Percentiles rank a stretch among this genome's conserved stretches.
These are phyloP conservation scores for Solanum raphanifolium DNA, from an alignment of 257 asterid genomes.

Conservation along the genomic window DNA sequence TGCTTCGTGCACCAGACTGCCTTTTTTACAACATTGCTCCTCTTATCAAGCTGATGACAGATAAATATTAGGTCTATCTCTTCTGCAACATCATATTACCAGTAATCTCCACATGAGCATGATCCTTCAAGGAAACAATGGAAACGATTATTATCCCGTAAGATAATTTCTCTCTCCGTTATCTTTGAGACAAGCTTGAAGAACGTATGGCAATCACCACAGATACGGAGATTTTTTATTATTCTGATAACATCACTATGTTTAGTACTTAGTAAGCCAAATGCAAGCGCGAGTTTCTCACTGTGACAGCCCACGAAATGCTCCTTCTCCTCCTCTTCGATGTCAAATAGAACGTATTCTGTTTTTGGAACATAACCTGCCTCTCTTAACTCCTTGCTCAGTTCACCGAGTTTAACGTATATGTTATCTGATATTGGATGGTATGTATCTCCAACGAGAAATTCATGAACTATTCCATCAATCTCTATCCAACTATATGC, in stretches of 20 bases:
- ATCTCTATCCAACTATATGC: constrained; percentile 40
- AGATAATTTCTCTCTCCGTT: constrained; percentile 21
- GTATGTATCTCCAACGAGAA: constrained; percentile 32
- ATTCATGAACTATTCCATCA: constrained; percentile 32
- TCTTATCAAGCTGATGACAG: background rate
- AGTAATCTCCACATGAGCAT: constrained; percentile 32
- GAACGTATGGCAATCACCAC: constrained; percentile 34
- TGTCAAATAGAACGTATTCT: constrained; percentile 33
- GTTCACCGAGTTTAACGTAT: constrained; percentile 21
- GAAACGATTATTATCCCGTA: constrained; percentile 35
- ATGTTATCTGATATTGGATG: constrained; percentile 30
- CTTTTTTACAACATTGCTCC: background rate
- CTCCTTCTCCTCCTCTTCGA: constrained; percentile 44
- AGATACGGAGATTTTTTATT: constrained; percentile 32
- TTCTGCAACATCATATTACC: constrained; percentile 10
- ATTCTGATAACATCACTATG: constrained; percentile 16
- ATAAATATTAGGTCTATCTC: background rate
- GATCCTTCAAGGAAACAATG: constrained; percentile 27
- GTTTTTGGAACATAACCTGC: constrained; percentile 29
- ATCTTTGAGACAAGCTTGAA: constrained; percentile 29
- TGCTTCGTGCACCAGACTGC: background rate
- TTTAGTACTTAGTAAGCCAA: constrained; percentile 23
- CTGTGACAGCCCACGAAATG: constrained; percentile 28
- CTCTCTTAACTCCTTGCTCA: constrained; percentile 19
- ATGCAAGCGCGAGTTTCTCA: constrained; percentile 42